phyloP scores from a whole-genome alignment of 148 eudicot species.

The Persicaria maculosa region DNA sequence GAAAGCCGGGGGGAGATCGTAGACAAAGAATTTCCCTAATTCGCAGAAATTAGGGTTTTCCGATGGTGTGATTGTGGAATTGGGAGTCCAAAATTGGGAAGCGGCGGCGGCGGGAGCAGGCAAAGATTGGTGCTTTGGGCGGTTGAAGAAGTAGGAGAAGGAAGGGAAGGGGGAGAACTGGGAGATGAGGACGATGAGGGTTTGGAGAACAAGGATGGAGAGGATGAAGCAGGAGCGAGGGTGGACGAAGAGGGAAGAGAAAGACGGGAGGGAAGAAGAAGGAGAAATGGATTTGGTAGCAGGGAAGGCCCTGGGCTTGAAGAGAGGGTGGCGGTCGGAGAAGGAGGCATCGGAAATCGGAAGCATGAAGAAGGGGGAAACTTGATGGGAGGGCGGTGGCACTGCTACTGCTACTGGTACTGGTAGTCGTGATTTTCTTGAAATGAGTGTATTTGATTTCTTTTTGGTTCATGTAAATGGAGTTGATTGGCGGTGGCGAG shows the following conservation, averaged over 20 bases:
- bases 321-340: constrained; percentile 12
- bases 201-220: constrained; percentile 47
- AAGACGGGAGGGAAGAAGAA: constrained; percentile 11
- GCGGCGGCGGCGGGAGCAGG: not conserved
- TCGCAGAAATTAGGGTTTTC: constrained; percentile 23
- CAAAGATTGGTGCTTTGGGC: constrained; percentile 7
- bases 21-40: constrained; percentile 50
- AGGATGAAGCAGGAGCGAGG: constrained; percentile 56
- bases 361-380: constrained; percentile 30
- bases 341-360: constrained; percentile 18
- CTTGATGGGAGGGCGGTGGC: not conserved
- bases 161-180: constrained; percentile 26
- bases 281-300: constrained; percentile 17
- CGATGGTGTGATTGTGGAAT: not conserved
- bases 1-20: constrained; percentile 52
- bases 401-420: not conserved
- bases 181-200: constrained; percentile 35
- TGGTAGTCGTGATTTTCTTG: not conserved
- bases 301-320: constrained; percentile 11
- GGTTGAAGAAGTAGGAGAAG: constrained; percentile 1
- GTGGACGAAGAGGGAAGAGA: constrained; percentile 23
- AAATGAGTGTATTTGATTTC: not conserved
- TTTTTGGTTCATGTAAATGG: too few relatives aligned
- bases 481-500: too few relatives aligned
- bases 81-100: not conserved